A percentile compares a stretch with the other conserved stretches of the same genome.
These are phyloP conservation scores for Calonectria montana DNA, from an alignment of 2,329 filamentous ascomycete genomes.

Conservation along the genomic window DNA sequence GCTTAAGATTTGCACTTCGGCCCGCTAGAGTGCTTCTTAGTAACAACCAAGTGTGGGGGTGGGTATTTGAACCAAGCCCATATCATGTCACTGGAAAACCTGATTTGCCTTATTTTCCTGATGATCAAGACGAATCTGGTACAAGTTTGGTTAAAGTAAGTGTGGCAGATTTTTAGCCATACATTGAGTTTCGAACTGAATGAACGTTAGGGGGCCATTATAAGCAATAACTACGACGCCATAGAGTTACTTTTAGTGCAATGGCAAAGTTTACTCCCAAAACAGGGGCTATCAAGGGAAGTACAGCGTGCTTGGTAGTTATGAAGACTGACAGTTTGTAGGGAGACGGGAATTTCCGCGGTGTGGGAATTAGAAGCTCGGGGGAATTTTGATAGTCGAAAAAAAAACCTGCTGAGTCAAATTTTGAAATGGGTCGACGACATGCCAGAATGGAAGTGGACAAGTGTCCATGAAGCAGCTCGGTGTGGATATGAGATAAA, in stretches of 20 bases:
- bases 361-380: background rate
- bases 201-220: background rate
- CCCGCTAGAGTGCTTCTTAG: background rate
- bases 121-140: background rate
- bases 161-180: background rate
- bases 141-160: background rate
- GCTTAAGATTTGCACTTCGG: background rate
- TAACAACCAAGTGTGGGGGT: background rate
- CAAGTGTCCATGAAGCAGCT: background rate
- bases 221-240: rapidly evolving
- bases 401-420: background rate
- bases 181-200: background rate
- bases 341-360: background rate
- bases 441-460: background rate
- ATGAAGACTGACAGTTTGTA: background rate
- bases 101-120: background rate
- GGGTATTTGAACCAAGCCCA: background rate
- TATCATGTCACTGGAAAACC: background rate
- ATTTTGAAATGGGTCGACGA: background rate
- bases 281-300: background rate
- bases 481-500: background rate
- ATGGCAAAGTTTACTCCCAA: background rate
- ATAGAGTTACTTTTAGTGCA: background rate
- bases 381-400: background rate
- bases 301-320: background rate